Conservation (phyloP, 768 basidiomycete species). For the Cyclocybe cylindracea region DNA sequence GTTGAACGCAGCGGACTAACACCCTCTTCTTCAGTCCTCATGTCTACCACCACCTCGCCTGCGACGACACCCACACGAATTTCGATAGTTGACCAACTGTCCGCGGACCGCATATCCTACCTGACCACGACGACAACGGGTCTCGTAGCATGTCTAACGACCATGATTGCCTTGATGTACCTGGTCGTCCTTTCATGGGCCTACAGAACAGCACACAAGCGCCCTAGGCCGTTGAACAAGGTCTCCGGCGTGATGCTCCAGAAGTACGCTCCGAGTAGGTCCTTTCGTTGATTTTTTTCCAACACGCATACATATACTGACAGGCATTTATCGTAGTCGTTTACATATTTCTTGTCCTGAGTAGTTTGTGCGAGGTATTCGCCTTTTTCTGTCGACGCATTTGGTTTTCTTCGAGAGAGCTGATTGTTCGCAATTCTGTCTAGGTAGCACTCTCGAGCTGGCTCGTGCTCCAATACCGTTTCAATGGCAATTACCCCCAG, state of each 20-base stretch:
- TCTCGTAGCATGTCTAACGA: slow-evolving; percentile 34
- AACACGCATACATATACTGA: slow-evolving; percentile 4
- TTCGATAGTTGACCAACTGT: slow-evolving; percentile 6
- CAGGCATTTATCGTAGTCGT: slow-evolving; percentile 33
- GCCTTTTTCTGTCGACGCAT: neutral
- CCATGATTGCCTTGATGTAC: slow-evolving; percentile 44
- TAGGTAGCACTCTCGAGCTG: slow-evolving; percentile 59
- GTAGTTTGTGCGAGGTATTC: slow-evolving; percentile 47
- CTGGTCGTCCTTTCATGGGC: slow-evolving; percentile 51
- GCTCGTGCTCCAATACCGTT: slow-evolving; percentile 58
- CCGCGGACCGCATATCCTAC: slow-evolving; percentile 22
- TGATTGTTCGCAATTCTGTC: neutral
- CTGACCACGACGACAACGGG: slow-evolving; percentile 36
- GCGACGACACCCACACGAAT: neutral
- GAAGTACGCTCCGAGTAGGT: slow-evolving; percentile 55
- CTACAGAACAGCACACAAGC: slow-evolving; percentile 44
- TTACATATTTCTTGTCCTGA: slow-evolving; percentile 52
- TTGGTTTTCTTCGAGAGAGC: neutral
- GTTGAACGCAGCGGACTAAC: too few species aligned
- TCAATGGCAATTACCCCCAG: slow-evolving; percentile 53
- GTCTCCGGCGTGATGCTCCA: slow-evolving; percentile 44
- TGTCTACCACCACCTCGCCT: neutral
- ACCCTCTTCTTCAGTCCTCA: neutral
- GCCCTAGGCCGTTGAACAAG: slow-evolving; percentile 53
- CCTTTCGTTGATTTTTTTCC: neutral